phyloP scores from a whole-genome alignment of 306 rosid genomes.

The Vicia faba region DNA sequence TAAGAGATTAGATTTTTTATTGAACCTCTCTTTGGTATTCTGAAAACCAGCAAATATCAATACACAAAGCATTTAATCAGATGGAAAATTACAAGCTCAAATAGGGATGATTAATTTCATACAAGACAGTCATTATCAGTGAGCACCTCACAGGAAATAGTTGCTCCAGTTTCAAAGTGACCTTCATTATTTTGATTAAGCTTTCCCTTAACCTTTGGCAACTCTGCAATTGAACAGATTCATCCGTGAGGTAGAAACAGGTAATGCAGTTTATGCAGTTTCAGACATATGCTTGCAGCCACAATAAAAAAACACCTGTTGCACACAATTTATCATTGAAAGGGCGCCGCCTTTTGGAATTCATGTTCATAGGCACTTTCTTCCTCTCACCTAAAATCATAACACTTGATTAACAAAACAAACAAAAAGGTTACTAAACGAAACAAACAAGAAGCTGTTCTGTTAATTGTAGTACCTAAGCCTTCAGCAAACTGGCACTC shows the following conservation, averaged over 20 bases:
- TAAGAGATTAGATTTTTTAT: constrained; percentile 11
- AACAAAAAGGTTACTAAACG: background rate
- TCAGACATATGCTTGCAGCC: background rate
- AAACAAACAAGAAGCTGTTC: constrained; percentile 13
- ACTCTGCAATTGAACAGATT: constrained; percentile 43
- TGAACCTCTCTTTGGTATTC: constrained; percentile 9
- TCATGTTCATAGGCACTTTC: background rate
- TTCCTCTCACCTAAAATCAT: constrained; percentile 42
- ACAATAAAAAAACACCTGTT: constrained; percentile 14
- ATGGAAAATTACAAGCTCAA: background rate
- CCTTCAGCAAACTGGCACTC: constrained; percentile 39
- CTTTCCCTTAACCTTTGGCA: constrained; percentile 31
- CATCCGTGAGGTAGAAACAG: constrained; percentile 6
- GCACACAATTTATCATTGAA: constrained; percentile 32
- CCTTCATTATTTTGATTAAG: constrained; percentile 25
- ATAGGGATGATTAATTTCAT: no score
- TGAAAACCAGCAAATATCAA: constrained; percentile 29
- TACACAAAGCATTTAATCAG: constrained; percentile 11
- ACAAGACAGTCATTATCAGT: no score
- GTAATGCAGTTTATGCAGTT: no score
- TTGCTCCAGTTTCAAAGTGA: constrained; percentile 25
- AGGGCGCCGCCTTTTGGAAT: constrained; percentile 32
- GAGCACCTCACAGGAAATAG: constrained; percentile 25
- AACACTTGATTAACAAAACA: background rate
- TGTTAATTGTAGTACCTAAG: constrained; percentile 46